Evolutionary conservation across 768 basidiomycete species (phyloP).

Genomic region (Pulveroboletus sp.): DNA sequence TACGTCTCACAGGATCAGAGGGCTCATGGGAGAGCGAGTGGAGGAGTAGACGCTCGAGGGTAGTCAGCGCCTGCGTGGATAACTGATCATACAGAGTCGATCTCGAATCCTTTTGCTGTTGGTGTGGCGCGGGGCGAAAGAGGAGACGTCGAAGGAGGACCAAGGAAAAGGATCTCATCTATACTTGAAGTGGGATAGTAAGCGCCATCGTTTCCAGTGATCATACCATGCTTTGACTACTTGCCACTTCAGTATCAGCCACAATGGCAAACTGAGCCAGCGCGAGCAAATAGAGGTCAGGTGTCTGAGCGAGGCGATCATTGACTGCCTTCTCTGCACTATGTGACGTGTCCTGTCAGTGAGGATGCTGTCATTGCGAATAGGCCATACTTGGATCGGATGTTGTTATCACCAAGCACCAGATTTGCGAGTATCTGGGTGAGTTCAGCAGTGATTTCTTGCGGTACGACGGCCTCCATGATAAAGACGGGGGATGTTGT

Average conservation of each 20-base stretch:
- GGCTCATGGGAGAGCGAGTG: slow-evolving; percentile 66
- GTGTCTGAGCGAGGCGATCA: slow-evolving; percentile 72
- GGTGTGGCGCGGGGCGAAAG: slow-evolving; percentile 54
- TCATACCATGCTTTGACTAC: slow-evolving; percentile 26
- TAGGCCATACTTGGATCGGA: slow-evolving; percentile 58
- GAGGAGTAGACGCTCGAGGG: slow-evolving; percentile 70
- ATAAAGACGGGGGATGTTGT: not conserved
- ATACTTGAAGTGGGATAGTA: slow-evolving; percentile 11
- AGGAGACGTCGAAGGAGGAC: slow-evolving; percentile 77
- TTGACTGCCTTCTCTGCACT: slow-evolving; percentile 83
- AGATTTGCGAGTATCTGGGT: slow-evolving; percentile 85
- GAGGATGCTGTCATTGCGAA: not conserved
- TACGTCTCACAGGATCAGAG: slow-evolving; percentile 56
- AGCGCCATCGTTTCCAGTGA: not conserved
- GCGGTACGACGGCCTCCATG: slow-evolving; percentile 40
- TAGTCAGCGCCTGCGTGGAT: slow-evolving; percentile 58
- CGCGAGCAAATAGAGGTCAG: slow-evolving; percentile 77
- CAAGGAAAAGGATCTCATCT: slow-evolving; percentile 87
- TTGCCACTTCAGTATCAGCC: slow-evolving; percentile 77
- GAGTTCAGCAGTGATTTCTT: slow-evolving; percentile 72
- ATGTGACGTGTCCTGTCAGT: slow-evolving; percentile 11
- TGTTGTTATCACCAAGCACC: slow-evolving; percentile 80
- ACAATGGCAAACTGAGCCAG: slow-evolving; percentile 75
- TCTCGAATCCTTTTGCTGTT: slow-evolving; percentile 35
- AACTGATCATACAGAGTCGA: slow-evolving; percentile 78